These are phyloP conservation scores for Trametes elegans DNA, from an alignment of 768 basidiomycete species.

Conservation along the genomic window DNA sequence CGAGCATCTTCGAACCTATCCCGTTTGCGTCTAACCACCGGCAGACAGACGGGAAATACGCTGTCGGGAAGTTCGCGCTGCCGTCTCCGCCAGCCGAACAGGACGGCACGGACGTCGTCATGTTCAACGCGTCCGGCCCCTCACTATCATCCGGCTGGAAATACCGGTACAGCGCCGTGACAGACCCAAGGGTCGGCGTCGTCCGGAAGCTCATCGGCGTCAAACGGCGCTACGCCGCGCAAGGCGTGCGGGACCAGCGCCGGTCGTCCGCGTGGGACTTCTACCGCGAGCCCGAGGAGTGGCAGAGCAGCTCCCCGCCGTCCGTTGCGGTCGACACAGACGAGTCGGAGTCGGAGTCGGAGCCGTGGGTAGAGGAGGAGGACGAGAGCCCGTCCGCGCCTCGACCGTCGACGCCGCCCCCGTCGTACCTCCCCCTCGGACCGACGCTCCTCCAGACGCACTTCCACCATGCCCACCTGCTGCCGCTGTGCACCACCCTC, in stretches of 20 bases:
- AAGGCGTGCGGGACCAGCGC: slow-evolving; percentile 36
- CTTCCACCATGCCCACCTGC: slow-evolving; percentile 61
- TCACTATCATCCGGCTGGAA: slow-evolving; percentile 42
- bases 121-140: neutral
- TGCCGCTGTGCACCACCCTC: slow-evolving; percentile 60
- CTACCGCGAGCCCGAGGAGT: slow-evolving; percentile 44
- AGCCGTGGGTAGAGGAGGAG: slow-evolving; percentile 29
- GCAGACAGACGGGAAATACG: slow-evolving; percentile 70
- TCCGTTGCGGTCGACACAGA: slow-evolving; percentile 37
- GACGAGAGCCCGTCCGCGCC: slow-evolving; percentile 37
- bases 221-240: slow-evolving; percentile 57
- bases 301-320: slow-evolving; percentile 38
- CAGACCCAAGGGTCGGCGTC: slow-evolving; percentile 71
- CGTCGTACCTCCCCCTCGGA: slow-evolving; percentile 68
- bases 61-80: slow-evolving; percentile 67
- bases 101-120: slow-evolving; percentile 21
- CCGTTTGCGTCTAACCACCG: slow-evolving; percentile 67
- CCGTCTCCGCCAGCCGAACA: slow-evolving; percentile 59
- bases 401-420: slow-evolving; percentile 67
- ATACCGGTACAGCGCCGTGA: slow-evolving; percentile 53
- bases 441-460: slow-evolving; percentile 64
- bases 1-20: slow-evolving; percentile 64
- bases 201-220: slow-evolving; percentile 66
- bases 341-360: slow-evolving; percentile 40
- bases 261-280: slow-evolving; percentile 42